These are phyloP conservation scores for Starmerella bombi DNA, from an alignment of 805 yeast genomes.

Conservation along the genomic window DNA sequence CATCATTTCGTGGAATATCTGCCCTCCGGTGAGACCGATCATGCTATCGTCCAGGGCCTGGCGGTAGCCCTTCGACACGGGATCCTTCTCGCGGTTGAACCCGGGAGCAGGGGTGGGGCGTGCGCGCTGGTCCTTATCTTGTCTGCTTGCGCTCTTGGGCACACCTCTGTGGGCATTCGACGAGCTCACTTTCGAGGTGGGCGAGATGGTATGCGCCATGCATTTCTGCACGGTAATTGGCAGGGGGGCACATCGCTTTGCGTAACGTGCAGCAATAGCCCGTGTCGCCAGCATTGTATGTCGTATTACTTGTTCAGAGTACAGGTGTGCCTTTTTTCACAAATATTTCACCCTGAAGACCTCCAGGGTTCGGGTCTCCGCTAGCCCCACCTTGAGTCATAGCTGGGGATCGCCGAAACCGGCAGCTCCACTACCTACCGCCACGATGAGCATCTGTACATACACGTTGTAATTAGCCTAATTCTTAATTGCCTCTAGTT, in stretches of 20 bases:
- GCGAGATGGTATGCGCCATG: slow-evolving; percentile 16
- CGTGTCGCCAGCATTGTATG: slow-evolving; percentile 1
- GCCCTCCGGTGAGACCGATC: slow-evolving; percentile 96
- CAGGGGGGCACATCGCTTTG: background rate
- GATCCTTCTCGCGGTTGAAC: slow-evolving; percentile 22
- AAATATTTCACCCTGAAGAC: background rate
- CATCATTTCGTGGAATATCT: slow-evolving; percentile 98
- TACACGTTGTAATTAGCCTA: background rate
- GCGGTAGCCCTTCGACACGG: slow-evolving; percentile 2
- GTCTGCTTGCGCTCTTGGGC: slow-evolving; percentile 9
- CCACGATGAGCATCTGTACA: background rate
- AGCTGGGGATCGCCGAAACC: background rate
- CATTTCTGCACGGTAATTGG: background rate
- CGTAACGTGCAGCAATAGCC: background rate
- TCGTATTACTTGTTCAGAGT: background rate
- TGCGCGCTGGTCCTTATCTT: slow-evolving; percentile 1
- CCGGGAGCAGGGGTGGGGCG: slow-evolving; percentile 30
- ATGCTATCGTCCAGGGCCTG: slow-evolving; percentile 46
- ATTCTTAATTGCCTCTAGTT: slow-evolving; percentile 24
- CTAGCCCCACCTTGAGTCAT: background rate
- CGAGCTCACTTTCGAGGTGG: slow-evolving; percentile 12
- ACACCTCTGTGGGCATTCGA: slow-evolving; percentile 8
- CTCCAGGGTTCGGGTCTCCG: background rate
- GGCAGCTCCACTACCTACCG: background rate
- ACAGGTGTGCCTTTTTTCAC: background rate